Base-by-base conservation (phyloP, 2,329 filamentous ascomycete species). In the Microdochium trichocladiopsis region DNA sequence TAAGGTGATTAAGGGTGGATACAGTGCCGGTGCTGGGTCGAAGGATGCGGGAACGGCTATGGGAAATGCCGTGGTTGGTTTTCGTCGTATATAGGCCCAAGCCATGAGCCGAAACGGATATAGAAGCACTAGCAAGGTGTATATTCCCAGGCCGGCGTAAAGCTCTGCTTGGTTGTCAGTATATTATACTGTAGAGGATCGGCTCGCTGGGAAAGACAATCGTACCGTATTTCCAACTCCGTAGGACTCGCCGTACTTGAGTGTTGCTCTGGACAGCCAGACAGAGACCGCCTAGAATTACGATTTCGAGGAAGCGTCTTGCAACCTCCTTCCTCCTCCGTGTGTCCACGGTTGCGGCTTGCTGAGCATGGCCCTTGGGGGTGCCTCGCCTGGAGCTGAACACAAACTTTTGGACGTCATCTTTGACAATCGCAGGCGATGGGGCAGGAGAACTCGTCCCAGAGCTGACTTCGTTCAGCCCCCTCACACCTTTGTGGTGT, bases 21-120 rank as follows among this genome's bases (percentile, higher is more conserved):
- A 97, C 53, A 96, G 69, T n/a, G 96, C 76, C 11, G 92, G 90
- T 6, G 93, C 93, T 2, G 91, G 92, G 63, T 97, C 93, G 68
- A 96, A 95, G n/a, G 81, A 78, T 3, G 83, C 72, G 1, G 91
- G 90, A 36, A 96, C 73, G 25, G 65, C 64, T 33, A 85, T 61
- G 1, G 74, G 71, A 25, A 75, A 58, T 53, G 57, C 60, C 25
- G 57, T 67, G n/a, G 67, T 67, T 2, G 74, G 67, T 4, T 57
- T 65, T 18, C 68, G 65, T 23, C 69, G 67, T 21, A 64, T 64
- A 52, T 75, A 73, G 1, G 72, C 69, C 75, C 79, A 79, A 18
- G 69, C 57, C 5, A 75, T 61, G n/a, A 86, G 68, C 52, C 84
- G 74, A 37, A 86, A 51, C 2, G 86, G 86, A 59, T 89, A 88